A percentile compares a stretch with the other conserved stretches of the same genome.
These are phyloP conservation scores for Phyllosticta citrichinensis DNA, from an alignment of 2,329 filamentous ascomycete genomes.

Conservation along the genomic window DNA sequence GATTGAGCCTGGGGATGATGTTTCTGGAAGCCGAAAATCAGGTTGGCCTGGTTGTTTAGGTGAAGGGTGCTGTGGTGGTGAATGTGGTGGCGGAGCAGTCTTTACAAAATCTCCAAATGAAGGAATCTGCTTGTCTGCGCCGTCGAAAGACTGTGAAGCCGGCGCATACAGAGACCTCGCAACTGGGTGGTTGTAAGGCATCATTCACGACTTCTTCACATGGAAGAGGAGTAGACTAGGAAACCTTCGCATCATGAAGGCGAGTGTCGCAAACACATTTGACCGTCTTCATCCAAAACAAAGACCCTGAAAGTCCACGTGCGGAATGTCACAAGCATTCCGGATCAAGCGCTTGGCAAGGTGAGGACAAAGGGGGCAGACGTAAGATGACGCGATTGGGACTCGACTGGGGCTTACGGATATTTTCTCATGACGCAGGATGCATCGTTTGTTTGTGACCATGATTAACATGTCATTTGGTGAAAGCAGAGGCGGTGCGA, in stretches of 20 bases:
- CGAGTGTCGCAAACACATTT: neutral
- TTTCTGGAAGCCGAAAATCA: neutral
- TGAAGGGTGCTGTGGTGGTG: neutral
- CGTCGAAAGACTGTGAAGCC: neutral
- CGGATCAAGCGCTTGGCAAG: neutral
- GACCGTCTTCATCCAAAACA: neutral
- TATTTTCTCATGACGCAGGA: neutral
- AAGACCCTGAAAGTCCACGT: slow-evolving; percentile 1
- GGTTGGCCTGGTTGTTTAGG: neutral
- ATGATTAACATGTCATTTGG: neutral
- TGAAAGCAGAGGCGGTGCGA: neutral
- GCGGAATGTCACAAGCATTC: slow-evolving; percentile 3
- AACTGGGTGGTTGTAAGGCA: neutral
- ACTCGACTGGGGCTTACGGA: neutral
- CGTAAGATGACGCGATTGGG: neutral
- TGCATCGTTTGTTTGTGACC: neutral
- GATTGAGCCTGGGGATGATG: neutral
- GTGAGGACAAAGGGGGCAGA: neutral
- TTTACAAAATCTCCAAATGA: slow-evolving; percentile 8
- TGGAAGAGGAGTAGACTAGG: neutral
- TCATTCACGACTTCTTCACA: neutral
- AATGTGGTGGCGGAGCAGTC: neutral
- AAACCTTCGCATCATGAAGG: neutral
- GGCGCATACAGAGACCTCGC: neutral
- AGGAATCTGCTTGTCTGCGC: slow-evolving; percentile 1